Evolutionary conservation across 345 rosid genomes (phyloP).

Genomic region (Citrus australasica): DNA sequence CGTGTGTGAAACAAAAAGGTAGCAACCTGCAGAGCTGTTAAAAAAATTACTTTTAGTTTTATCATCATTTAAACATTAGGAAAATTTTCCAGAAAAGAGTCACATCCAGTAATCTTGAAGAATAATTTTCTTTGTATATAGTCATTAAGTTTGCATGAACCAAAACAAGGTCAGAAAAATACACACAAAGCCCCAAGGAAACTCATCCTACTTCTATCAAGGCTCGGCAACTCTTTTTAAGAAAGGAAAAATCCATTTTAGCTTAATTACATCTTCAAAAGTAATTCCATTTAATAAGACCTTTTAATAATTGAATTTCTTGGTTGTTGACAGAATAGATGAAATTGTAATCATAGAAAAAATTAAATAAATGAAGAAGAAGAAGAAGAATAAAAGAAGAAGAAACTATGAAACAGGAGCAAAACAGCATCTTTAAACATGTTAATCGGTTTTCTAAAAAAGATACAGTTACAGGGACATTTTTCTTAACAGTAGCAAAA

Average conservation of each 20-base stretch:
- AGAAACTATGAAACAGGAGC: not conserved
- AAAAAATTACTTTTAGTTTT: slow-evolving; percentile 6
- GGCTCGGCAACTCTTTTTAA: not conserved
- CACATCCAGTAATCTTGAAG: not conserved
- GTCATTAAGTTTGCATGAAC: not conserved
- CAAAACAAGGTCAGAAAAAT: not conserved
- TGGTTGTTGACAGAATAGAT: not conserved
- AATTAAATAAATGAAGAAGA: not conserved
- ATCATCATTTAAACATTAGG: slow-evolving; percentile 4
- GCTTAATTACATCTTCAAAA: not conserved
- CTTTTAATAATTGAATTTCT: not conserved
- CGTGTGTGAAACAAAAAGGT: slow-evolving; percentile 88
- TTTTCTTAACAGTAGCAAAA: not conserved
- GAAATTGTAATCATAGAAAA: not conserved
- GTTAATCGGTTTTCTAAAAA: not conserved
- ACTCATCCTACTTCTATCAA: not conserved
- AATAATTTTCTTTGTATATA: not conserved
- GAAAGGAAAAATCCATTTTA: not conserved
- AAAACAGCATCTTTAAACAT: not conserved
- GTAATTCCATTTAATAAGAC: not conserved
- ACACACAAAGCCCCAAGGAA: not conserved
- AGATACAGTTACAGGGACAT: not conserved
- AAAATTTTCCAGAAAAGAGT: not conserved
- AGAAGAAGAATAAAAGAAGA: not conserved
- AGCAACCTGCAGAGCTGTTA: slow-evolving; percentile 62